phyloP scores from a whole-genome alignment of 2,329 filamentous ascomycete genomes.

The Thelonectria olida region DNA sequence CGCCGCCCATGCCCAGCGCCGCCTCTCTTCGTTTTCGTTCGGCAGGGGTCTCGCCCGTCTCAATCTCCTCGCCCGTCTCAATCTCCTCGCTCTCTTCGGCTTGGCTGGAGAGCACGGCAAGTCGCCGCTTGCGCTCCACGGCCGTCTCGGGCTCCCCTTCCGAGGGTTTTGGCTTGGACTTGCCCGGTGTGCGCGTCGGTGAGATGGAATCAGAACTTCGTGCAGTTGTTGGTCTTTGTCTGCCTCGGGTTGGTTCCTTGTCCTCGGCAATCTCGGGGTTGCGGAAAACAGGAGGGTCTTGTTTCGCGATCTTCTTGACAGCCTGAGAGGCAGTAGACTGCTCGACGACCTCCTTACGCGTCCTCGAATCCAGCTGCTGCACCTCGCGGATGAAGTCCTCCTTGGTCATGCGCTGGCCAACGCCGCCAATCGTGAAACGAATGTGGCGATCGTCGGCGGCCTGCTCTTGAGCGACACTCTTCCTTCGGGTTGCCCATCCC shows the following conservation, averaged over 20 bases:
- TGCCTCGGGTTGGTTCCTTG: constrained; percentile 19
- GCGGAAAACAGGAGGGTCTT: constrained; percentile 41
- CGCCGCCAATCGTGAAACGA: constrained; percentile 78
- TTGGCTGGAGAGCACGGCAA: constrained; percentile 60
- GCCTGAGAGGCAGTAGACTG: constrained; percentile 58
- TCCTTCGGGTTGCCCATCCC: constrained; percentile 58
- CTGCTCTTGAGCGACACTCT: constrained; percentile 54
- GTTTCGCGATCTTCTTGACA: constrained; percentile 60
- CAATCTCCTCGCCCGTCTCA: constrained; percentile 59
- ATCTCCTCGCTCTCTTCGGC: constrained; percentile 61
- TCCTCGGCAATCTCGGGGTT: constrained; percentile 34
- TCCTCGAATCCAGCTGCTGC: constrained; percentile 74
- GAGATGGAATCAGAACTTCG: constrained; percentile 31
- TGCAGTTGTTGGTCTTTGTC: constrained; percentile 8
- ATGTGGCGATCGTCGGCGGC: constrained; percentile 75
- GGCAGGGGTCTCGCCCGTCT: constrained; percentile 73
- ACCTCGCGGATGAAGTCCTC: constrained; percentile 82
- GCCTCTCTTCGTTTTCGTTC: constrained; percentile 79
- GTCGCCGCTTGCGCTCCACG: constrained; percentile 73
- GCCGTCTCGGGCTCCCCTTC: constrained; percentile 67
- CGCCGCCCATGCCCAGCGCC: constrained; percentile 69
- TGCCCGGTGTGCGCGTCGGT: constrained; percentile 19
- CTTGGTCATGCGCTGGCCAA: constrained; percentile 81
- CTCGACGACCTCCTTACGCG: constrained; percentile 64
- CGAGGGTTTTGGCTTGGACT: constrained; percentile 27